Evolutionary conservation across 2,329 filamentous ascomycete species (phyloP).

Genomic region (Westerdykella sp.): DNA sequence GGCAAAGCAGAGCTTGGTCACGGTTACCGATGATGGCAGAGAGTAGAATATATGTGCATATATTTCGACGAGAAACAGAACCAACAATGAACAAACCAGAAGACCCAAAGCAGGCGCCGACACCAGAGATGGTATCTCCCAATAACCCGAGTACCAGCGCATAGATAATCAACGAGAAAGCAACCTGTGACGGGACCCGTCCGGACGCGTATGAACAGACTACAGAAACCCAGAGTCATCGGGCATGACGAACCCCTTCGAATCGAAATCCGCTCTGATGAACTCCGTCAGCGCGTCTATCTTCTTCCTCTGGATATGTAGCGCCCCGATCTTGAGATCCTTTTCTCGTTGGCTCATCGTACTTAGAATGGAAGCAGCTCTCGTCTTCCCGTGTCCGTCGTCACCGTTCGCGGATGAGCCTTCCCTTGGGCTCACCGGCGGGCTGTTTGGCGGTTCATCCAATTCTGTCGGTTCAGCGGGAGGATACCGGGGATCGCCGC

Average conservation of each 20-base stretch:
- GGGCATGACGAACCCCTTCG: constrained; percentile 45
- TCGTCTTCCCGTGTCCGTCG: constrained; percentile 9
- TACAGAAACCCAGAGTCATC: constrained; percentile 31
- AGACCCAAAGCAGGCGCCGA: no score
- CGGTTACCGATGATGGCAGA: no score
- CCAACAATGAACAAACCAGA: no score
- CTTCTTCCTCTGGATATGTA: constrained; percentile 47
- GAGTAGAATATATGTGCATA: no score
- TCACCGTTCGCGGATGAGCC: background rate
- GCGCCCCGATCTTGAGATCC: constrained; percentile 34
- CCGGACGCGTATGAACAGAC: no score
- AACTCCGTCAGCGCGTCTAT: constrained; percentile 42
- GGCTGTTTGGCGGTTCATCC: constrained; percentile 6
- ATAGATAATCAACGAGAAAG: no score
- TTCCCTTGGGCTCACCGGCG: constrained; percentile 6
- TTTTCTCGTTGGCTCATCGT: constrained; percentile 34
- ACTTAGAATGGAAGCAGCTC: constrained; percentile 29
- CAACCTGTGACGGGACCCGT: no score
- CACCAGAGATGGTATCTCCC: no score
- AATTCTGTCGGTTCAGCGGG: constrained; percentile 5
- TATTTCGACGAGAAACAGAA: no score
- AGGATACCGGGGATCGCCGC: constrained; percentile 38
- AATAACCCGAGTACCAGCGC: no score
- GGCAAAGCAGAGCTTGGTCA: no score
- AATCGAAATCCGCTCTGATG: constrained; percentile 40